Conservation (phyloP, 2,329 filamentous ascomycete species). For the Diaporthe ampelina region DNA sequence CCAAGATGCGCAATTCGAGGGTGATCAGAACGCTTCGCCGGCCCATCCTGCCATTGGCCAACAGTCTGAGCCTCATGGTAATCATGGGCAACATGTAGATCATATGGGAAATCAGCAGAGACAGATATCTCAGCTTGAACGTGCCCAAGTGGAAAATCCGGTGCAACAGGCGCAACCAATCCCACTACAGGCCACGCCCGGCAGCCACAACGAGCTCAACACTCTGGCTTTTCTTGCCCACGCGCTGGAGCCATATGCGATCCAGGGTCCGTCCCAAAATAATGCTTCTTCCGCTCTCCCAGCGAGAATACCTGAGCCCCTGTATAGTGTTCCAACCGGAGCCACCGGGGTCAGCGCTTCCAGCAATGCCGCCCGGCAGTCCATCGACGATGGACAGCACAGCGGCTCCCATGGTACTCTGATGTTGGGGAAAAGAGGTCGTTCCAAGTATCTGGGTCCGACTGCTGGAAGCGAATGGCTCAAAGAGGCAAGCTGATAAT, state of each 20-base stretch:
- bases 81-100: neutral
- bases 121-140: neutral
- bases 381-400: conserved; percentile 21
- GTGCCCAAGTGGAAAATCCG: neutral
- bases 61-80: neutral
- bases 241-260: neutral
- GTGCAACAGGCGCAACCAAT: neutral
- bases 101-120: neutral
- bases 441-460: conserved; percentile 29
- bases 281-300: neutral
- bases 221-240: neutral
- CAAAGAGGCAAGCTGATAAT: conserved; percentile 21
- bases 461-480: conserved; percentile 32
- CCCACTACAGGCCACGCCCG: neutral
- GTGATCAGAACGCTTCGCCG: neutral
- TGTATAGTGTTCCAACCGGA: neutral
- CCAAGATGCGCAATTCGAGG: neutral
- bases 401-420: conserved; percentile 30
- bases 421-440: conserved; percentile 27
- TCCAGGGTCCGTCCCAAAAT: neutral
- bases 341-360: neutral
- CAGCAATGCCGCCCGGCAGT: conserved; percentile 23
- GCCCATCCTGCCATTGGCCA: too few relatives aligned
- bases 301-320: neutral
- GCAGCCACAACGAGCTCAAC: conserved; percentile 3